Conservation (phyloP, 208 protist genomes). For the Leishmania guyanensis region DNA sequence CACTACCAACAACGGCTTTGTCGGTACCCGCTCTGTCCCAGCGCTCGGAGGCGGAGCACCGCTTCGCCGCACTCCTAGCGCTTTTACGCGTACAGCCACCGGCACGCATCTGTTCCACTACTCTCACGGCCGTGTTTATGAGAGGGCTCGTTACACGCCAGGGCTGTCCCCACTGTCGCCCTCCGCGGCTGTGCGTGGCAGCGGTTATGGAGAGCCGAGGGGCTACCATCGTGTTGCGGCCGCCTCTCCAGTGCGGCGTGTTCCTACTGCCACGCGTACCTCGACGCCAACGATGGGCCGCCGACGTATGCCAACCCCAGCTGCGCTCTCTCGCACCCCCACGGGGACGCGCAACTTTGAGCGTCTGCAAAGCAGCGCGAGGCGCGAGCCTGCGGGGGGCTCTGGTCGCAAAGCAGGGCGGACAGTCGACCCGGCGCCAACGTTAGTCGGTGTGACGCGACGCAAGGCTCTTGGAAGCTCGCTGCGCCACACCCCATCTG, state of each 20-base stretch:
- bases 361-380: constrained; percentile 12
- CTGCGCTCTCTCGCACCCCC: constrained; percentile 10
- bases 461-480: neutral
- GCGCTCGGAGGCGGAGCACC: neutral
- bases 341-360: constrained; percentile 17
- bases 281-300: constrained; percentile 7
- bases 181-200: neutral
- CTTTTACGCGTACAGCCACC: constrained; percentile 38
- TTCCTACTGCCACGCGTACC: neutral
- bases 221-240: neutral
- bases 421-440: constrained; percentile 27
- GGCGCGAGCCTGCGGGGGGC: neutral
- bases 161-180: neutral
- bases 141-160: neutral
- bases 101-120: constrained; percentile 13
- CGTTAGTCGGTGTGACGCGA: constrained; percentile 17
- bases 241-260: constrained; percentile 2
- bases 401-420: neutral
- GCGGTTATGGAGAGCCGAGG: neutral
- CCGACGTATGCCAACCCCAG: neutral
- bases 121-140: neutral
- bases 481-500: constrained; percentile 20
- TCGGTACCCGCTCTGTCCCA: neutral
- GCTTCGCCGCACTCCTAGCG: neutral
- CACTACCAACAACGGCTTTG: constrained; percentile 22